These are phyloP conservation scores for Coemansia sp. DNA, from an alignment of 192 early-diverging fungal species.

Conservation along the genomic window DNA sequence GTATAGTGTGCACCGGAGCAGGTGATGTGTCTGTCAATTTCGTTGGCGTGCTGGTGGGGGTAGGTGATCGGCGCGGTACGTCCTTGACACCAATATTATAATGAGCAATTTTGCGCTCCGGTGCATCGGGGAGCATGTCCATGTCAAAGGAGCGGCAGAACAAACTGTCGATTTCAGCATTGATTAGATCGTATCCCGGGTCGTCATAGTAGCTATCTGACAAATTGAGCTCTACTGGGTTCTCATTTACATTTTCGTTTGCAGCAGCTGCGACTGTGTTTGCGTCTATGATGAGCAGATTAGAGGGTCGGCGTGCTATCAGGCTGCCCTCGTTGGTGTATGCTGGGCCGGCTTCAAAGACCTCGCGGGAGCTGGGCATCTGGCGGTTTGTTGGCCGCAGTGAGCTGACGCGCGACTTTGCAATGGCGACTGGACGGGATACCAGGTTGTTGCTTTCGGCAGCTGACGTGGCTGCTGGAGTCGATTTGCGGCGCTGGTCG, in stretches of 20 bases:
- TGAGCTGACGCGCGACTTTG: conserved; percentile 30
- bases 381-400: conserved; percentile 35
- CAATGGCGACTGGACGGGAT: conserved; percentile 23
- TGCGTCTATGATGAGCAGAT: conserved; percentile 6
- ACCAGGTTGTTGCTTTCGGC: neutral
- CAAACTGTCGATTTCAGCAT: conserved; percentile 20
- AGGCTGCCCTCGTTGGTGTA: conserved; percentile 14
- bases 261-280: conserved; percentile 2
- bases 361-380: conserved; percentile 35
- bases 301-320: conserved; percentile 18
- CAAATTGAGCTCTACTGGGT: conserved; percentile 3
- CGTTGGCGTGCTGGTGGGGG: conserved; percentile 1
- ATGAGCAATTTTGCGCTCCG: conserved; percentile 23
- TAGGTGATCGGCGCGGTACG: conserved; percentile 8
- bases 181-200: conserved; percentile 31
- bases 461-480: neutral
- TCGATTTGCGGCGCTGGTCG: neutral
- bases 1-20: no score
- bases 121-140: conserved; percentile 39
- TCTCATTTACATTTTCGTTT: neutral
- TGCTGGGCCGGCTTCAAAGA: conserved; percentile 11
- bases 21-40: no score
- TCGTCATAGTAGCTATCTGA: conserved; percentile 32
- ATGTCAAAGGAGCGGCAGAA: conserved; percentile 39
- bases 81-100: conserved; percentile 37